These are phyloP conservation scores for Tetrapisispora taiwanensis DNA, from an alignment of 805 yeast species.

Conservation along the genomic window DNA sequence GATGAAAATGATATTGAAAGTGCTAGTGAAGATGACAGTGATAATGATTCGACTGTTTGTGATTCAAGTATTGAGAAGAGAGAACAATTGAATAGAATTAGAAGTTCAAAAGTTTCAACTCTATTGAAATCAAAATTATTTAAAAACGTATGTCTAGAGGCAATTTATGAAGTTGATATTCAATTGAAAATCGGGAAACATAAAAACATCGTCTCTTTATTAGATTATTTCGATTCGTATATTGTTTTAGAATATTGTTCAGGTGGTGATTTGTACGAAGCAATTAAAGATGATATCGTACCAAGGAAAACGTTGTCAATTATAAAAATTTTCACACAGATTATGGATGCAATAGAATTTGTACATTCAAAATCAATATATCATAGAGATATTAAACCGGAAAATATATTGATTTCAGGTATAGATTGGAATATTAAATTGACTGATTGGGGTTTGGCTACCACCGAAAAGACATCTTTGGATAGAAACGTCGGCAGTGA, in stretches of 20 bases:
- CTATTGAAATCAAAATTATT: conserved; percentile 27
- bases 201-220: conserved; percentile 46
- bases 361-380: conserved; percentile 65
- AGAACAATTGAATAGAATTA: conserved; percentile 15
- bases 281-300: conserved; percentile 51
- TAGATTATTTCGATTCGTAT: conserved; percentile 58
- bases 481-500: conserved; percentile 86
- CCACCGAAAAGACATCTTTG: conserved; percentile 40
- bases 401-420: conserved; percentile 52
- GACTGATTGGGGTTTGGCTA: conserved; percentile 70
- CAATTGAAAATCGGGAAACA: conserved; percentile 52
- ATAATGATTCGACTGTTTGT: conserved; percentile 13
- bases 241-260: conserved; percentile 74
- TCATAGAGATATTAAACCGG: conserved; percentile 76
- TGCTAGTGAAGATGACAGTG: conserved; percentile 10
- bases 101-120: conserved; percentile 30
- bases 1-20: conserved; percentile 33
- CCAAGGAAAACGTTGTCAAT: conserved; percentile 41
- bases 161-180: conserved; percentile 58
- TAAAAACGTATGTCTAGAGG: conserved; percentile 43
- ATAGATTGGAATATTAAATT: conserved; percentile 48
- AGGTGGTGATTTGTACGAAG: conserved; percentile 79
- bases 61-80: conserved; percentile 18
- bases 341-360: conserved; percentile 65
- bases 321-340: conserved; percentile 47